phyloP scores from a whole-genome alignment of 208 protist genomes.

The Wallacemonas rigidus region DNA sequence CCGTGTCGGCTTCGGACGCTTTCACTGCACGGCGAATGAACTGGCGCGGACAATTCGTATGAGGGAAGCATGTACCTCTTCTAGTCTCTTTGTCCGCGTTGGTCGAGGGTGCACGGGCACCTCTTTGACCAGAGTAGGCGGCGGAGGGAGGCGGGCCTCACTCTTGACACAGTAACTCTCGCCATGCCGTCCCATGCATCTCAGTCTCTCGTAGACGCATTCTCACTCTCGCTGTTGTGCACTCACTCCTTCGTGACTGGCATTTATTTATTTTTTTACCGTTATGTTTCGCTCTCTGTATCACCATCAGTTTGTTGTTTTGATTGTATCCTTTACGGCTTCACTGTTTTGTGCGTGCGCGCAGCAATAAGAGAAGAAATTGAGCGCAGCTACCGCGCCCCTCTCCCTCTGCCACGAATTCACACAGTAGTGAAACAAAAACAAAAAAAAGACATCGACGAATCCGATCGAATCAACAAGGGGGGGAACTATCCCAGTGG shows the following conservation, averaged over 20 bases:
- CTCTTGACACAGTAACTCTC: too few species aligned
- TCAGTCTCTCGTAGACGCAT: not conserved
- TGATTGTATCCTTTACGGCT: conserved; percentile 1
- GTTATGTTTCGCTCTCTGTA: conserved; percentile 6
- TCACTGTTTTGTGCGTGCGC: not conserved
- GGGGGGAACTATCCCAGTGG: too few species aligned
- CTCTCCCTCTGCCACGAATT: too few species aligned
- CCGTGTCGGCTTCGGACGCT: too few species aligned
- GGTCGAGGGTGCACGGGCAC: too few species aligned
- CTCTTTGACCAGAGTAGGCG: too few species aligned
- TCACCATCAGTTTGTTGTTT: conserved; percentile 9
- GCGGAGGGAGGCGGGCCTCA: too few species aligned
- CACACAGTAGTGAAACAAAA: not conserved
- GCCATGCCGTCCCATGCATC: not conserved
- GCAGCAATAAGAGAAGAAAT: not conserved
- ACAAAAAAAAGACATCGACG: not conserved
- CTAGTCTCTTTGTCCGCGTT: too few species aligned
- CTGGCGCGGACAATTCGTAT: too few species aligned
- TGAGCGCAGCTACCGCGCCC: not conserved
- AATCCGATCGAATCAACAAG: not conserved
- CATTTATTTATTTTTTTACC: not conserved
- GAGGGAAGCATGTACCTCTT: too few species aligned
- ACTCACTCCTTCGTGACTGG: conserved; percentile 1
- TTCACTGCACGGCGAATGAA: too few species aligned
- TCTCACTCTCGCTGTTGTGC: not conserved